A percentile compares a stretch with the other conserved stretches of the same genome.
phyloP scores from a whole-genome alignment of 176 grass and related monocot species.

The Musa itinerans region DNA sequence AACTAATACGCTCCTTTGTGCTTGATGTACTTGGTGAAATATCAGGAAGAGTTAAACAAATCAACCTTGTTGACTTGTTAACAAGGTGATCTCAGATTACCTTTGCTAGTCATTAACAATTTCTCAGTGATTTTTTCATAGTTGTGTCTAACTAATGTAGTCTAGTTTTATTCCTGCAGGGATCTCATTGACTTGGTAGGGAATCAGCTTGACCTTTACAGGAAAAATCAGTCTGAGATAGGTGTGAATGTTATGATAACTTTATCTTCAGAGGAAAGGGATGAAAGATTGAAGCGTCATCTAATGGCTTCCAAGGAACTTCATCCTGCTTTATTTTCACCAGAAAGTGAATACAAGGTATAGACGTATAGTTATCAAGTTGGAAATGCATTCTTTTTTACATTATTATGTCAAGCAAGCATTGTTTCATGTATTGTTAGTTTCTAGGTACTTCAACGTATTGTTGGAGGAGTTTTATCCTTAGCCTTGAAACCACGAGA shows the following conservation, averaged over 20 bases:
- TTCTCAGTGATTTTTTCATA: neutral
- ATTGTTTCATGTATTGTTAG: constrained; percentile 23
- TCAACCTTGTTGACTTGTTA: constrained; percentile 93
- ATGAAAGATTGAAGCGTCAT: constrained; percentile 77
- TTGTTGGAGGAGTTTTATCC: constrained; percentile 74
- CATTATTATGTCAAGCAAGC: constrained; percentile 7
- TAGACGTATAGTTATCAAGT: constrained; percentile 34
- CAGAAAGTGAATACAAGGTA: constrained; percentile 86
- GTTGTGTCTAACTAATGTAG: neutral
- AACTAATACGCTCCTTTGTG: constrained; percentile 71
- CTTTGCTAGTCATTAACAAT: constrained; percentile 6
- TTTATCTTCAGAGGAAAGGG: constrained; percentile 95
- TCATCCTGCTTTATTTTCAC: constrained; percentile 91
- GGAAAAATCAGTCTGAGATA: constrained; percentile 79
- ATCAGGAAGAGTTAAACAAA: constrained; percentile 66
- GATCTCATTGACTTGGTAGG: constrained; percentile 86
- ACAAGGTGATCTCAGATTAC: constrained; percentile 51
- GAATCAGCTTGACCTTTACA: constrained; percentile 74
- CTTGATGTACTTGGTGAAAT: constrained; percentile 80
- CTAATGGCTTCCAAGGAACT: constrained; percentile 82
- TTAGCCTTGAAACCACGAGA: constrained; percentile 81
- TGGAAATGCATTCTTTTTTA: constrained; percentile 11
- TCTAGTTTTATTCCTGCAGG: constrained; percentile 24
- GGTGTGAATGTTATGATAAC: constrained; percentile 75
- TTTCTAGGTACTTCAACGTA: constrained; percentile 83